Conservation (phyloP, 1,284 basidiomycete species). For the Megacollybia platyphylla region DNA sequence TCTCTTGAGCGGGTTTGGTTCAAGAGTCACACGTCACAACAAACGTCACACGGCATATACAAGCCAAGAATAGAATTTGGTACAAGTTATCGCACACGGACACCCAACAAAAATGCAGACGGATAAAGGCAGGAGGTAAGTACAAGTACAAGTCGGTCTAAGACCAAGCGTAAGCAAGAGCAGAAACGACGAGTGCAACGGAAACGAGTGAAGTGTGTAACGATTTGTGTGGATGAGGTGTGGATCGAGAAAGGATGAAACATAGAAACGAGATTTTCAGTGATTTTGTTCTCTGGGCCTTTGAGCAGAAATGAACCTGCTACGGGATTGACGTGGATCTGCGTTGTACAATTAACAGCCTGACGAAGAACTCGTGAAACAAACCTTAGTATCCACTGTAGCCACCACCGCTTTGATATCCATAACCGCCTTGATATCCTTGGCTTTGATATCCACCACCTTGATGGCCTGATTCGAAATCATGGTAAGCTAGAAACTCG, state of each 20-base stretch:
- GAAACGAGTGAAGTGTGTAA: constrained; percentile 13
- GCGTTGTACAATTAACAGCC: constrained; percentile 7
- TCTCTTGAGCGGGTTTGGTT: neutral
- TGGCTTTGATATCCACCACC: neutral
- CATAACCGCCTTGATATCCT: neutral
- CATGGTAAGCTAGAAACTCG: no score
- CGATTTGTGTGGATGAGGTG: constrained; percentile 20
- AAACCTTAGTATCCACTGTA: constrained; percentile 8
- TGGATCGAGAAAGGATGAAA: constrained; percentile 13
- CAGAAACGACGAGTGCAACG: constrained; percentile 24
- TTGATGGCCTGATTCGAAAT: neutral
- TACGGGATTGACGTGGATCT: neutral
- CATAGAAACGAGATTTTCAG: neutral
- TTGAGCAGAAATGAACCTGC: neutral
- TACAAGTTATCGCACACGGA: constrained; percentile 11
- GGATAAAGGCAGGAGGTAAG: constrained; percentile 1
- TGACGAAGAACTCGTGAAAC: constrained; percentile 7
- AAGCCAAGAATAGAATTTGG: neutral
- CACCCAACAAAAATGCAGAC: constrained; percentile 10
- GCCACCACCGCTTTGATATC: constrained; percentile 7
- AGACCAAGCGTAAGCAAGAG: no score
- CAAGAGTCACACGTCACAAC: neutral
- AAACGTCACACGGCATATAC: no score
- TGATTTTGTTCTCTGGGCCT: neutral
- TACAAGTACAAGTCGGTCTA: constrained; percentile 31